Evolutionary conservation across 176 grass and related monocot genomes (phyloP).

Genomic region (Oryza nivara): DNA sequence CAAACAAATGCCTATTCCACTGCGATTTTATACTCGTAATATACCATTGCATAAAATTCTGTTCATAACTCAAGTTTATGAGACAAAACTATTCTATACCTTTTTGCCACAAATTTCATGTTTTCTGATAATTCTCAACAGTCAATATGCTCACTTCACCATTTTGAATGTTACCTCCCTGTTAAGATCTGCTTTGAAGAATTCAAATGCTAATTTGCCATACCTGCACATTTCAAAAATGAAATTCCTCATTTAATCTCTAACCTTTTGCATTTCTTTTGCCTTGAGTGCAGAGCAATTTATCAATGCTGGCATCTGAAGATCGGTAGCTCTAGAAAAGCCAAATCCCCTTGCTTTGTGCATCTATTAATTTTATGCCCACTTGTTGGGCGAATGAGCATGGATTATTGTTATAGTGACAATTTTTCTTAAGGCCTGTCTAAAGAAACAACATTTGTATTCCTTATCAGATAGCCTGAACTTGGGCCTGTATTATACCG

Average conservation of each 20-base stretch:
- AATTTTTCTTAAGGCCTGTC: constrained; percentile 31
- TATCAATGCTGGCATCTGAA: constrained; percentile 35
- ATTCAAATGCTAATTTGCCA: constrained; percentile 8
- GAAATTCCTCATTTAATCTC: not conserved
- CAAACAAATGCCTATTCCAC: constrained; percentile 2
- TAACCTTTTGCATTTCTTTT: not conserved
- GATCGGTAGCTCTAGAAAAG: constrained; percentile 36
- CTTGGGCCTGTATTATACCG: constrained; percentile 46
- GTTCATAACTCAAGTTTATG: not conserved
- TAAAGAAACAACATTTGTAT: constrained; percentile 35
- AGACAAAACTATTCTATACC: not conserved
- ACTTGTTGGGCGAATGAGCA: constrained; percentile 20
- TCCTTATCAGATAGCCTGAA: constrained; percentile 23
- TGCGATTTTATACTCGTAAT: not conserved
- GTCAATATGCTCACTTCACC: not conserved
- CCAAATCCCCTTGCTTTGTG: constrained; percentile 31
- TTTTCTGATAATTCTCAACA: constrained; percentile 4
- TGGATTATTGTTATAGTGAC: constrained; percentile 38
- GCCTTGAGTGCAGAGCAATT: constrained; percentile 35
- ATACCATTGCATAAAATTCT: not conserved
- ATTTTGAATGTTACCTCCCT: constrained; percentile 25
- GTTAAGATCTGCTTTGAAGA: not conserved
- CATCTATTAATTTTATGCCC: constrained; percentile 32
- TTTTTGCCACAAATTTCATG: constrained; percentile 20
- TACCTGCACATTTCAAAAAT: not conserved